Evolutionary conservation across 2,329 filamentous ascomycete genomes (phyloP), one percentile per base, ranked within the genome.

Genomic region (Pseudopyricularia javanii): DNA sequence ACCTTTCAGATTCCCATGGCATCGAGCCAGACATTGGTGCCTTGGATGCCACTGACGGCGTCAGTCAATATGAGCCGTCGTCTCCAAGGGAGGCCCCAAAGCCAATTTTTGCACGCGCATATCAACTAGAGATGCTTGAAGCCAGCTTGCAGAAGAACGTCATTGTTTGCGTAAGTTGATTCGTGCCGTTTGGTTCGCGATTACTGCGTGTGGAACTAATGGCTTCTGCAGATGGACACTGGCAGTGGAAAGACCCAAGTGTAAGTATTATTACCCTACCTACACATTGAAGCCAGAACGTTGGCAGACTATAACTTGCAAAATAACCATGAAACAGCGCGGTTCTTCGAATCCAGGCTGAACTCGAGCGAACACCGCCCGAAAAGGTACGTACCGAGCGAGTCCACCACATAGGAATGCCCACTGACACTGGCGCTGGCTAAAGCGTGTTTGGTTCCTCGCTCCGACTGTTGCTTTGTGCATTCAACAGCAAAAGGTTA

Each of bases 161-260:
- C 32, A 88, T 91, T 58, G 80, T 89, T 52, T 80, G 80, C 26
- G 85, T 88, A 69, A 35, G 59, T 26, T 26, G 5, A 30, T 30
- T 4, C 33, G 33, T 35, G n/a, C 15, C 15, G 11, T n/a, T 5
- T 35, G 11, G 33, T 4, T 35, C 15, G 11, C 9, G 26, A 4
- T n/a, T 9, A 20, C 6, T 17, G 4, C 7, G n/a, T n/a, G 26
- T 6, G 15, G 11, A 20, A 12, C 33, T 50, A 17, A 30, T 22
- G 32, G n/a, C 3, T 14, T 4, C 14, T 12, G 53, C 56, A 86
- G 84, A 90, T 90, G 86, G 85, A 87, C 56, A 91, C 86, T 0
- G 86, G 86, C 1, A 88, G 79, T 57, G 86, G 86, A 2, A 91
- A 91, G 64, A 90, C 86, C 3, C 82, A 85, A 58, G 78, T 90